phyloP scores from a whole-genome alignment of 2,329 filamentous ascomycete species.

The Macrophomina pseudophaseolina region DNA sequence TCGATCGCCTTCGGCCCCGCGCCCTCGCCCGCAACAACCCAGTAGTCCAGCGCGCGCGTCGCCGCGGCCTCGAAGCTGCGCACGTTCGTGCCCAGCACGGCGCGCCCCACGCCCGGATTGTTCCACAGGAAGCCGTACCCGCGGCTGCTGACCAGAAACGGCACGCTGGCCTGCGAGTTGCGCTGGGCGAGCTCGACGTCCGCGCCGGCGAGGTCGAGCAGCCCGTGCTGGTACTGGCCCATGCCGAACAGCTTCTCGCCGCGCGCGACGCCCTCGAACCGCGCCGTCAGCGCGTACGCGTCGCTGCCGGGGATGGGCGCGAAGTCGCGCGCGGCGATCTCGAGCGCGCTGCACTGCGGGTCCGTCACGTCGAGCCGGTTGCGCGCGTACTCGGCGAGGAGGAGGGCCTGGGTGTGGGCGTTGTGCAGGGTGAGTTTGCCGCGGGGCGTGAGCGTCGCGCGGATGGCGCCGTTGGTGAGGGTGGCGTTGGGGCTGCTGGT shows the following conservation, averaged over 20 bases:
- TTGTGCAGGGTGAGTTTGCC: slow-evolving; percentile 59
- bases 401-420: slow-evolving; percentile 42
- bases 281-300: slow-evolving; percentile 60
- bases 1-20: slow-evolving; percentile 61
- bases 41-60: slow-evolving; percentile 65
- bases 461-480: slow-evolving; percentile 57
- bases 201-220: slow-evolving; percentile 65
- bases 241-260: slow-evolving; percentile 70
- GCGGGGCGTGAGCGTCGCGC: slow-evolving; percentile 51
- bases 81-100: slow-evolving; percentile 64
- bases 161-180: slow-evolving; percentile 69
- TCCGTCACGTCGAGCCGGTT: slow-evolving; percentile 58
- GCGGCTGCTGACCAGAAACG: slow-evolving; percentile 64
- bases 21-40: slow-evolving; percentile 64
- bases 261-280: slow-evolving; percentile 59
- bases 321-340: slow-evolving; percentile 64
- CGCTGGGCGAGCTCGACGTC: slow-evolving; percentile 69
- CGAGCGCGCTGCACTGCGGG: slow-evolving; percentile 63
- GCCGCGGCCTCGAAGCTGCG: slow-evolving; percentile 67
- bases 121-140: slow-evolving; percentile 72
- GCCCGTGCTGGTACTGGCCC: slow-evolving; percentile 71
- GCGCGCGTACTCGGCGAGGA: slow-evolving; percentile 61
- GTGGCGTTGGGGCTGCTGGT: slow-evolving; percentile 41
- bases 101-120: slow-evolving; percentile 66
- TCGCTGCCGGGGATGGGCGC: slow-evolving; percentile 57